A percentile compares a stretch with the other conserved stretches of the same genome.
Conservation (phyloP, 2,329 filamentous ascomycete species). For the Phaeosphaeriaceae sp. region DNA sequence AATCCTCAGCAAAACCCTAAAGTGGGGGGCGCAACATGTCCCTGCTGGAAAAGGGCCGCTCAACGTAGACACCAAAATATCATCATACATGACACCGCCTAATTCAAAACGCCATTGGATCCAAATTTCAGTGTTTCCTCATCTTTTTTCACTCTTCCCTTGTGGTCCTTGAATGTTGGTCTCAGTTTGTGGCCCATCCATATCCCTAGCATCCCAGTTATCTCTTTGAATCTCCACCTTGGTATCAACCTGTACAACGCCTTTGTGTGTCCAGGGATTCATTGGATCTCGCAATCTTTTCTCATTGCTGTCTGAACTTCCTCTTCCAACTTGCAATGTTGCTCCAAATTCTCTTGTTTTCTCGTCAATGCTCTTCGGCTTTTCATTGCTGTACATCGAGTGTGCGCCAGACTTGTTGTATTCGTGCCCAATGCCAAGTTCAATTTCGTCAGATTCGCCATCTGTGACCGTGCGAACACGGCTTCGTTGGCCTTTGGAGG, state of each 20-base stretch:
- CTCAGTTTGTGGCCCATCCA: constrained; percentile 6
- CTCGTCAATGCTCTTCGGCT: constrained; percentile 1
- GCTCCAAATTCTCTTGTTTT: constrained; percentile 12
- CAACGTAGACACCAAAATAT: not conserved
- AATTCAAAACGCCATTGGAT: no score
- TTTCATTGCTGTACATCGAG: constrained; percentile 12
- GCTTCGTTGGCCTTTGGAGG: constrained; percentile 12
- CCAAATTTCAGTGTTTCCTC: no score
- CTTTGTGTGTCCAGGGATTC: constrained; percentile 16
- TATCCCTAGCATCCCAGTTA: constrained; percentile 17
- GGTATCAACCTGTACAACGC: constrained; percentile 32
- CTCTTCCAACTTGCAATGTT: constrained; percentile 3
- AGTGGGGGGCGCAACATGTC: no score
- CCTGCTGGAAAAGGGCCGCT: not conserved
- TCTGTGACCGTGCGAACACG: constrained; percentile 12
- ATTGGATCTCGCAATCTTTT: constrained; percentile 12
- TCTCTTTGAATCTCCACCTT: constrained; percentile 37
- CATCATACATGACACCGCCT: no score
- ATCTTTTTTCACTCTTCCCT: not conserved
- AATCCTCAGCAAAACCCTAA: no score
- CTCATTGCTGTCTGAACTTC: constrained; percentile 29
- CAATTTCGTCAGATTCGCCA: constrained; percentile 29
- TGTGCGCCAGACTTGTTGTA: constrained; percentile 17
- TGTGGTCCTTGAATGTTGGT: constrained; percentile 15
- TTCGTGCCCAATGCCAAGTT: constrained; percentile 18